Evolutionary conservation across 2,329 filamentous ascomycete species (phyloP).

Genomic region (Aschersonia sp.): DNA sequence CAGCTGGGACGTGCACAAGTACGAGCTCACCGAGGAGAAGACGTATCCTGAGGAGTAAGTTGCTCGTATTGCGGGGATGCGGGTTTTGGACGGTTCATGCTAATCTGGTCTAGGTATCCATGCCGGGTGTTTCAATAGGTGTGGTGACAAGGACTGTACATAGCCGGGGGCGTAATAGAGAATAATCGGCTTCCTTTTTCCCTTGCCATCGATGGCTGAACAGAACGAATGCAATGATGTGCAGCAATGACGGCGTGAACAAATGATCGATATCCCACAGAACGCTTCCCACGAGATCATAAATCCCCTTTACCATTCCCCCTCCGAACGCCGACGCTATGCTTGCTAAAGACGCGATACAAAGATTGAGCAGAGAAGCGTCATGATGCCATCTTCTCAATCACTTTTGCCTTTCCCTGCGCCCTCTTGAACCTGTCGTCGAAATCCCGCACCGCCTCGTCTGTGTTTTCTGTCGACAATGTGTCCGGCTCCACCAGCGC

Average conservation of each 20-base stretch:
- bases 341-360: too few relatives aligned
- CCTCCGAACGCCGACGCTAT: too few relatives aligned
- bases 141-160: not conserved
- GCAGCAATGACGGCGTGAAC: too few relatives aligned
- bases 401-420: conserved; percentile 68
- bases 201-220: too few relatives aligned
- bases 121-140: conserved; percentile 45
- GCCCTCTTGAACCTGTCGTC: conserved; percentile 80
- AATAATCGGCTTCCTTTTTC: too few relatives aligned
- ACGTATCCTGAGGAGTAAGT: conserved; percentile 59
- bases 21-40: conserved; percentile 49
- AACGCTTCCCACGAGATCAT: too few relatives aligned
- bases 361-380: not conserved
- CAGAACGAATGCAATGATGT: too few relatives aligned
- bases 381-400: conserved; percentile 50
- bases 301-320: too few relatives aligned
- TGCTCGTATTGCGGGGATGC: not conserved
- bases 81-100: not conserved
- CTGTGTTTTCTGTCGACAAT: conserved; percentile 66
- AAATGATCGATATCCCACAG: too few relatives aligned
- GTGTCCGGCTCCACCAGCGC: conserved; percentile 67
- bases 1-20: conserved; percentile 53
- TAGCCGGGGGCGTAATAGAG: too few relatives aligned
- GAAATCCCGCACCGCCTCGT: conserved; percentile 81
- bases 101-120: conserved; percentile 36